Percentiles rank a stretch among this genome's conserved stretches.
Conservation (phyloP, 768 basidiomycete species). For the Pleurotus eryngii region DNA sequence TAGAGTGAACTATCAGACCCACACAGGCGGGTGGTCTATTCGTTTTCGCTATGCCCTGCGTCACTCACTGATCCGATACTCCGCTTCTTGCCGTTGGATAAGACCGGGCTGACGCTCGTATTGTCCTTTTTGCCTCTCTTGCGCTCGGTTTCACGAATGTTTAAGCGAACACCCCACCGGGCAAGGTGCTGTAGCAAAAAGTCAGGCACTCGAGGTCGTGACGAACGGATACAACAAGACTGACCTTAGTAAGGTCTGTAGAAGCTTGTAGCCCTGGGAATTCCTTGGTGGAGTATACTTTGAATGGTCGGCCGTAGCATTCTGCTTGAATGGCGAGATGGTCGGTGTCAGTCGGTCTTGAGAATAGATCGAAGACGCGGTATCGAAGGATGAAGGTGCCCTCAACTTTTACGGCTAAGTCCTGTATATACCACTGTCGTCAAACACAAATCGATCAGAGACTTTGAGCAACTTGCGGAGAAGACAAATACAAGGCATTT, state of each 20-base stretch:
- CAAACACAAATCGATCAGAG: background rate
- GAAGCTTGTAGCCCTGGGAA: constrained; percentile 67
- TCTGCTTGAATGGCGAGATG: constrained; percentile 55
- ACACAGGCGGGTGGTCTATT: background rate
- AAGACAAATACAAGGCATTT: constrained; percentile 63
- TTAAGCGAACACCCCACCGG: constrained; percentile 55
- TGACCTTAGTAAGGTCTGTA: constrained; percentile 65
- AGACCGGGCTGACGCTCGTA: constrained; percentile 16
- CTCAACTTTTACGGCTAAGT: constrained; percentile 68
- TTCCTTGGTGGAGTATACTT: constrained; percentile 68
- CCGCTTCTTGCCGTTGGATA: background rate
- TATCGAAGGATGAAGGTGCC: constrained; percentile 66
- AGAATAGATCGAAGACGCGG: constrained; percentile 61
- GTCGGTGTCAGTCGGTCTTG: constrained; percentile 24
- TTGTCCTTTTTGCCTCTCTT: constrained; percentile 42
- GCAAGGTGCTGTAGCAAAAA: constrained; percentile 39
- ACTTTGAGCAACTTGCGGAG: constrained; percentile 37
- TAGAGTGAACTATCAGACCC: no score
- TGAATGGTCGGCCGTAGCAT: constrained; percentile 60
- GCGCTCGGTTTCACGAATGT: constrained; percentile 56
- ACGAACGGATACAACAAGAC: constrained; percentile 1
- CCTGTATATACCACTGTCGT: constrained; percentile 33
- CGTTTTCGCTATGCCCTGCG: background rate
- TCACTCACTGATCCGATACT: background rate
- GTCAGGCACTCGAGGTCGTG: background rate